Evolutionary conservation across 495 filamentous ascomycete genomes (phyloP).

Genomic region (Penicillium fimorum): DNA sequence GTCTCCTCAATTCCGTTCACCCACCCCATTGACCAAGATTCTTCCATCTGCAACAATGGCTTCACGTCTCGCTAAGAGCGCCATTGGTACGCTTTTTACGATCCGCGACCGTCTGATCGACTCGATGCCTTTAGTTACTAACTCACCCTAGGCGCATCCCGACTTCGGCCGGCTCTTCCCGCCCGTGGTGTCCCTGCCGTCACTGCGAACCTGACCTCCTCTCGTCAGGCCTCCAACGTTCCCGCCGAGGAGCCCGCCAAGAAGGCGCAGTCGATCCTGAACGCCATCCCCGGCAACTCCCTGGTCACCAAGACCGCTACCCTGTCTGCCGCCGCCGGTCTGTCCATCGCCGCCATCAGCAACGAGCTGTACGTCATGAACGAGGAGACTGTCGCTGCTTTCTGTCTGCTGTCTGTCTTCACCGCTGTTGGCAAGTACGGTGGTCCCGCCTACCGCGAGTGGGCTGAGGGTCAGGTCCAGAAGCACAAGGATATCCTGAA

Average conservation of each 20-base stretch:
- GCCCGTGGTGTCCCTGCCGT: conserved; percentile 68
- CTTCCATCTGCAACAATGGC: conserved; percentile 70
- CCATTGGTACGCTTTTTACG: conserved; percentile 67
- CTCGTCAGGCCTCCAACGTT: conserved; percentile 71
- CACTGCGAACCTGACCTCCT: conserved; percentile 59
- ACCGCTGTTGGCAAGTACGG: conserved; percentile 84
- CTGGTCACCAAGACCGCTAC: conserved; percentile 93
- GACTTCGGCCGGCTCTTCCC: conserved; percentile 72
- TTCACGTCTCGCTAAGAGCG: conserved; percentile 89
- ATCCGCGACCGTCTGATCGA: conserved; percentile 1
- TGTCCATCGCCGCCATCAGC: conserved; percentile 92
- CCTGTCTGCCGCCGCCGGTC: conserved; percentile 85
- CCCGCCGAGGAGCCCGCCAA: conserved; percentile 82
- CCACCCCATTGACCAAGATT: conserved; percentile 38
- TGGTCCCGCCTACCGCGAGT: conserved; percentile 86
- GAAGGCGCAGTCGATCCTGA: conserved; percentile 93
- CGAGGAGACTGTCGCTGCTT: conserved; percentile 89
- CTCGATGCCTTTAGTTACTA: conserved; percentile 25
- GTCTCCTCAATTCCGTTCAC: conserved; percentile 48
- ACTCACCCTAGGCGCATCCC: conserved; percentile 71
- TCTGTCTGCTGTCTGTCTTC: conserved; percentile 89
- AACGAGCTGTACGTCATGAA: conserved; percentile 99
- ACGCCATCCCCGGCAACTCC: conserved; percentile 80
- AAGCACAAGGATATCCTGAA: conserved; percentile 94
- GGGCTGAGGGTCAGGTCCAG: conserved; percentile 80